Conservation (phyloP, 2,329 filamentous ascomycete species). For the Aureobasidium sp. region DNA sequence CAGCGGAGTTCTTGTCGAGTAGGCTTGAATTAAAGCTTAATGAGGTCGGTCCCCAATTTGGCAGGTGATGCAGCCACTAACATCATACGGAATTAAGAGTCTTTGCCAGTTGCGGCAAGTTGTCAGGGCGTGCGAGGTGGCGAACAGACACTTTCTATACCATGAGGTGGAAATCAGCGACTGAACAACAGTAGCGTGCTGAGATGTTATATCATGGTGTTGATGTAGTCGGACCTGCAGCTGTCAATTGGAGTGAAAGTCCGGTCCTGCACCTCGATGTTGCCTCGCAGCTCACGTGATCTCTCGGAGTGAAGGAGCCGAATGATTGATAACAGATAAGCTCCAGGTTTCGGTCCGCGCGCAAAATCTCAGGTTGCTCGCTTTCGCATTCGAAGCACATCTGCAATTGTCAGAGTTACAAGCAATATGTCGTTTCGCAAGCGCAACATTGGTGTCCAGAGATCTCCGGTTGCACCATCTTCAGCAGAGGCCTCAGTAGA, state of each 20-base stretch:
- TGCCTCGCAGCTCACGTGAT: background rate
- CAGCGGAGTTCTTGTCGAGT: background rate
- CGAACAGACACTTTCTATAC: background rate
- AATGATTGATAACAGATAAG: slow-evolving; percentile 9
- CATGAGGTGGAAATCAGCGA: background rate
- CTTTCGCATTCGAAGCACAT: background rate
- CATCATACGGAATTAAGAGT: background rate
- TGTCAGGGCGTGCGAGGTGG: background rate
- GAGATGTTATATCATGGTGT: background rate
- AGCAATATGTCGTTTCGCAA: slow-evolving; percentile 59
- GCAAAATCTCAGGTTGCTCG: slow-evolving; percentile 1
- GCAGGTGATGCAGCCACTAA: background rate
- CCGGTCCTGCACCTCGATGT: background rate
- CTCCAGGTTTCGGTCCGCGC: background rate
- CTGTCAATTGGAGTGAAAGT: background rate
- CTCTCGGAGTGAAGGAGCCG: background rate
- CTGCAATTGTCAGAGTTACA: background rate
- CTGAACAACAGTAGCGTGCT: background rate
- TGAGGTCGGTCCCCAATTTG: background rate
- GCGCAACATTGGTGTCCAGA: slow-evolving; percentile 46
- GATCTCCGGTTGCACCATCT: background rate
- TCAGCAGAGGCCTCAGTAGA: slow-evolving; percentile 17
- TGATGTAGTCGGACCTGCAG: background rate
- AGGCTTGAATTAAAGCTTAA: slow-evolving; percentile 8
- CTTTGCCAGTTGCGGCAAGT: background rate